Evolutionary conservation across 2,329 filamentous ascomycete species (phyloP), one percentile per base, ranked within the genome.

Genomic region (Phaeosphaeria sp.): DNA sequence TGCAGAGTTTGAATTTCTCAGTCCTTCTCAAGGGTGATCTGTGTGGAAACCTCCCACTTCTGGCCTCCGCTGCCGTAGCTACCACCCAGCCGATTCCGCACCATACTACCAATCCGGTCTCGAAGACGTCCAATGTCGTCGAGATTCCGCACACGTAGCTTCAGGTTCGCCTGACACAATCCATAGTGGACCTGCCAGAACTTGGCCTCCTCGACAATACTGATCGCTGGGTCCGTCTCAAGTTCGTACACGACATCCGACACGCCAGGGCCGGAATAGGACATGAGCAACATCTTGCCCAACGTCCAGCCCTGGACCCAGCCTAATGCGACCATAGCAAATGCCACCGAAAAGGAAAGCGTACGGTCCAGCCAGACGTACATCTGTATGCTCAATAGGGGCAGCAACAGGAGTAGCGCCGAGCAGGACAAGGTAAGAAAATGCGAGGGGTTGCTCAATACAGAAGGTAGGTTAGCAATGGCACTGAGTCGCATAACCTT

Each of bases 151-250:
- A 97, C 86, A 58, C 89, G 85, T 20, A 99, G 78, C 76, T 92
- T 96, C 65, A 99, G 77, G 73, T 96, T 97, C 9, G 95, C 95
- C 90, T 98, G 96, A 72, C 93, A 96, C 42, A 98, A 83, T 1
- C 94, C 93, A 75, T 98, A 97, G 78, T 99, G 95, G 15, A 97
- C 95, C 80, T 99, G 95, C 95, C 95, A 99, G 77, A 99, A 97
- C 73, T 93, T 89, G 1, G 93, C 94, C 71, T 97, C 93, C 56
- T 97, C 92, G 47, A 99, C 88, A 1, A 85, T 85, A 46, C 85
- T 85, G 23, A 98, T 88, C 54, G 85, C 85, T 1, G 90, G 87
- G 68, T 97, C 93, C 1, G 88, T 85, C 74, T 93, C 89, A 51
- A 99, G 93, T 75, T 96, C 92, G 55, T 87, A 86, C 68, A 97